Evolutionary conservation across 2,329 filamentous ascomycete genomes (phyloP).

Genomic region (Penicillium freii): DNA sequence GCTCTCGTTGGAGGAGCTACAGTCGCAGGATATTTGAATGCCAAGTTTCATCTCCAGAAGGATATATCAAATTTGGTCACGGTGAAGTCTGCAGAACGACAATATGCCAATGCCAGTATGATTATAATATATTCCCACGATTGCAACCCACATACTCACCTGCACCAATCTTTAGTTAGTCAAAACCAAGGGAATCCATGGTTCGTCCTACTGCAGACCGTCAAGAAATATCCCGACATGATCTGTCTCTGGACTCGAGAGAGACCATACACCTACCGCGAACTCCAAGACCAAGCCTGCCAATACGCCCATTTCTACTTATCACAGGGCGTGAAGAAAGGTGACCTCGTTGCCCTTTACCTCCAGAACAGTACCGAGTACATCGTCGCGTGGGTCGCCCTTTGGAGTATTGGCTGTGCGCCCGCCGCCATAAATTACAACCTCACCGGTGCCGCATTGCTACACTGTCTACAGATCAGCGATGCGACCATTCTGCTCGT

Average conservation of each 20-base stretch:
- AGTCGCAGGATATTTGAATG: conserved; percentile 50
- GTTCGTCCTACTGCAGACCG: conserved; percentile 63
- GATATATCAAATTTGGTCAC: conserved; percentile 55
- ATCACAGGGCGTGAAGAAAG: conserved; percentile 56
- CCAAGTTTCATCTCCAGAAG: conserved; percentile 64
- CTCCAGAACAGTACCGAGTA: conserved; percentile 68
- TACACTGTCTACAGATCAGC: conserved; percentile 64
- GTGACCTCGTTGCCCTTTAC: conserved; percentile 64
- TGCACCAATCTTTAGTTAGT: conserved; percentile 41
- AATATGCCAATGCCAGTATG: conserved; percentile 52
- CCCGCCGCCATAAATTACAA: conserved; percentile 73
- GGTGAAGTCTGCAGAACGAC: conserved; percentile 44
- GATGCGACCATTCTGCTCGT: conserved; percentile 58
- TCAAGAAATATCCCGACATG: conserved; percentile 51
- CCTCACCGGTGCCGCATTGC: conserved; percentile 59
- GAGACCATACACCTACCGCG: conserved; percentile 58
- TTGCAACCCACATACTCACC: background rate
- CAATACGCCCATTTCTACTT: conserved; percentile 64
- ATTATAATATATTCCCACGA: background rate
- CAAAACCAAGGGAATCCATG: conserved; percentile 60
- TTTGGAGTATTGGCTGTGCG: conserved; percentile 64
- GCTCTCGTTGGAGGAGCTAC: conserved; percentile 29
- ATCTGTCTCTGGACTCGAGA: conserved; percentile 67
- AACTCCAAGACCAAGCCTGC: conserved; percentile 56
- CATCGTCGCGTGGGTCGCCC: conserved; percentile 62